Base-by-base conservation (phyloP, 257 asterid genomes). In the Primulina tabacum region DNA sequence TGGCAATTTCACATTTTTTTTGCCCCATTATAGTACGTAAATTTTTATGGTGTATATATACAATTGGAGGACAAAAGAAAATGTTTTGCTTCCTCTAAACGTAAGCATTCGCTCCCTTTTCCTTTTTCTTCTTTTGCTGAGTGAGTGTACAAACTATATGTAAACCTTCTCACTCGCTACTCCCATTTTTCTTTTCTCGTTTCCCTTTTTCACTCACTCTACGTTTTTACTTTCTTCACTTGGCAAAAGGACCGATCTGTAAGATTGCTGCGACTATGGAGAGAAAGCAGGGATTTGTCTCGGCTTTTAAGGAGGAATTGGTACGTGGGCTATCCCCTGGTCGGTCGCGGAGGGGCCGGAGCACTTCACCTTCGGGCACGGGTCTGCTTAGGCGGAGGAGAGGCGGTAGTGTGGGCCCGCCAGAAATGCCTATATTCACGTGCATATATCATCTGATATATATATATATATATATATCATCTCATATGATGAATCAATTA, bases 251-350 rank as follows among this genome's bases (percentile, higher is more conserved):
- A 21, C 20, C 5, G 35, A 57, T 29, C 26, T 12, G 28, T 40
- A 18, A 75, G 62, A 71, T 68, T 75, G 65, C 77, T 43, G 24
- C 30, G 18, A 28, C 26, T 8, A 89, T 89, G 96, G 95, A 89
- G 79, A 82, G 79, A 52, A 87, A 79, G 71, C 90, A 86, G 61
- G 89, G 89, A 0, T 86, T 89, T 64, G 87, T 89, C 62, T 87
- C 95, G 3, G 84, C 89, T 16, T 71, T 89, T 10, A 89, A 84
- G 59, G 83, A 82, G n/a, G 96, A 89, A 63, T 83, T 89, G 0
- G 90, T 87, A 2, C 78, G 92, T 29, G 96, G 90, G 26, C 77
- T 89, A 6, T 87, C 96, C 0, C 94, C 94, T 58, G 84, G 76
- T 24, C 24, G 24, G 24, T 21, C 24, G 24, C 24, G 24, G 24